Conservation (phyloP, 768 basidiomycete genomes). For the Kwoniella heveanensis region DNA sequence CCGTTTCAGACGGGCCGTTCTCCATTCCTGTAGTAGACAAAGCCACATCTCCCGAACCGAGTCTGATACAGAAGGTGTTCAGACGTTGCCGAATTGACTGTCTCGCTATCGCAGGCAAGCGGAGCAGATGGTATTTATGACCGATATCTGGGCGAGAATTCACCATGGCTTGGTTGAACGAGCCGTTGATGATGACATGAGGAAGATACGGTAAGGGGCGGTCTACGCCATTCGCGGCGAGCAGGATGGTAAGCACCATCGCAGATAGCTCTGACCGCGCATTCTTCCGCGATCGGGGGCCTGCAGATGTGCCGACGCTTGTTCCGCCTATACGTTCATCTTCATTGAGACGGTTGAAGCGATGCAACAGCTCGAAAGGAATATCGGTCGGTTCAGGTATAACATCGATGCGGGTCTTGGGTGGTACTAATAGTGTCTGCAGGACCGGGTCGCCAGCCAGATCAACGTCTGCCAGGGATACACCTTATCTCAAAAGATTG, state of each 20-base stretch:
- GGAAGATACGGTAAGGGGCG: background rate
- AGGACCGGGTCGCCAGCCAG: background rate
- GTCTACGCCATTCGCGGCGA: background rate
- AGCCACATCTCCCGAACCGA: no score
- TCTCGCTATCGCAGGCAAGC: background rate
- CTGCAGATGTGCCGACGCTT: no score
- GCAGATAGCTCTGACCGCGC: no score
- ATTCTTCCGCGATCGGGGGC: no score
- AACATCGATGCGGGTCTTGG: no score
- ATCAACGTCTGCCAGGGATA: background rate
- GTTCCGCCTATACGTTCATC: no score
- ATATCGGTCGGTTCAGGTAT: background rate
- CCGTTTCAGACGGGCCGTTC: no score
- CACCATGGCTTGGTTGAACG: background rate
- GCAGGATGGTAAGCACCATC: background rate
- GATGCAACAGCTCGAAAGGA: background rate
- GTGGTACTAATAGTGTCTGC: background rate
- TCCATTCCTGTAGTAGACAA: no score
- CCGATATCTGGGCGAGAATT: background rate
- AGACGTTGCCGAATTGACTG: no score
- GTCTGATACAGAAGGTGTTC: no score
- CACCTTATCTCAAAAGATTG: background rate
- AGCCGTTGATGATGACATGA: background rate
- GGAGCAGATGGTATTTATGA: background rate
- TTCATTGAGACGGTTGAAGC: background rate